Evolutionary conservation across 192 early-diverging fungal species (phyloP), one percentile per base, ranked within the genome.

Genomic region (Coemansia sp.): DNA sequence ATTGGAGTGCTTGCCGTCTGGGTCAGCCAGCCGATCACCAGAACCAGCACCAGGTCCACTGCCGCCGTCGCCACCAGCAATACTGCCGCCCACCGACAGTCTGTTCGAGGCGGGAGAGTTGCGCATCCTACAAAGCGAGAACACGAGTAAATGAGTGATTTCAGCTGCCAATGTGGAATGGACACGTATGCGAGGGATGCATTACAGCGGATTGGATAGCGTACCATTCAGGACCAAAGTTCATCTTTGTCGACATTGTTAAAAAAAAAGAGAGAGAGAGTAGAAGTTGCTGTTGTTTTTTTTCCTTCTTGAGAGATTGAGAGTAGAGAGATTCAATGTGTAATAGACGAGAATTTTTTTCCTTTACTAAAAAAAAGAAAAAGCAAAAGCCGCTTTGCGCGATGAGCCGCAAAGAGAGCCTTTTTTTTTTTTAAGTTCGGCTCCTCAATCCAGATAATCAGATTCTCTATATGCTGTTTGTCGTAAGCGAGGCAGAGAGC

Each of bases 181-280:
- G 45, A 17, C 35, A 20, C 7, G 17, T 7, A 56, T 2, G 29
- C 10, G 45, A 31, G 9, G 41, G 11, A 19, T 42, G n/a, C 37
- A 45, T 3, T 1, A 11, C 11, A 17, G 25, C n/a, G 17, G 32
- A 61, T 24, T 59, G 20, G 6, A 41, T n/a, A 29, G 35, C 63
- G 70, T 87, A 90, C 90, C 91, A 92, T 76, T 91, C 88, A 37
- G 91, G 89, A 67, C 91, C 90, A 78, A 93, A 93, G 83, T 93
- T 93, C 90, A 93, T 89, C 67, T 79, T 79, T 66, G 79, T 74
- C 37, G 78, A 65, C 78, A 75, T 80, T 67, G 65, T 65, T 1
- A 38, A 35, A 43, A 37, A 24, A 43, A 62, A 31, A 36, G 14
- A 17, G 17, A 29, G 25, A 64, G 45, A 32, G 53, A 31, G n/a